phyloP scores from a whole-genome alignment of 116 monocot species.

The Iris pallida region DNA sequence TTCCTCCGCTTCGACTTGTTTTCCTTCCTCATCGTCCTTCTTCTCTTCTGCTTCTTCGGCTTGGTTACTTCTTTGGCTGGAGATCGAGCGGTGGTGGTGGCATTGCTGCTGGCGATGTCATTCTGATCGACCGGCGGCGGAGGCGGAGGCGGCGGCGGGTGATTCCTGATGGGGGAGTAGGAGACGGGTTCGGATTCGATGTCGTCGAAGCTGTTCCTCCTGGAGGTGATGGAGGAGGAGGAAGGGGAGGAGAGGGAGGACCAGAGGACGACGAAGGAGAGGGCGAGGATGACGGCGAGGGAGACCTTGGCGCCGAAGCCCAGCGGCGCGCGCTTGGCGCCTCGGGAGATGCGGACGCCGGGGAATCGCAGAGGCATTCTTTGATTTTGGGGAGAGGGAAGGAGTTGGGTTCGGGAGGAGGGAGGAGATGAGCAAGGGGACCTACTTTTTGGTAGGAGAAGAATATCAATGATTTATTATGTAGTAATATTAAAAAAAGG shows the following conservation, averaged over 20 bases:
- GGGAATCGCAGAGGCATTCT: slow-evolving; percentile 20
- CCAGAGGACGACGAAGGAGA: slow-evolving; percentile 66
- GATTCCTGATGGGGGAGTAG: background rate
- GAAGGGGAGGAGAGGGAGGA: slow-evolving; percentile 49
- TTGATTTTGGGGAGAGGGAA: background rate
- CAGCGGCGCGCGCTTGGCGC: slow-evolving; percentile 30
- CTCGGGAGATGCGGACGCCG: slow-evolving; percentile 8
- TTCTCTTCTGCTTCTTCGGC: background rate
- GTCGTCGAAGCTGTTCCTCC: slow-evolving; percentile 41
- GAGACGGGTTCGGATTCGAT: slow-evolving; percentile 14
- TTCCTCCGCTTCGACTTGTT: slow-evolving; percentile 12
- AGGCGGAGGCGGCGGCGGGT: slow-evolving; percentile 6
- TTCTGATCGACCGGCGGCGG: background rate
- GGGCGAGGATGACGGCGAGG: slow-evolving; percentile 49
- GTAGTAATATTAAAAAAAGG: background rate
- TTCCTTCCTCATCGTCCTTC: slow-evolving; percentile 5
- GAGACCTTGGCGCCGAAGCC: slow-evolving; percentile 58
- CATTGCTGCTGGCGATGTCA: slow-evolving; percentile 1
- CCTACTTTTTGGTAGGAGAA: background rate
- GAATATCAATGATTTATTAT: background rate
- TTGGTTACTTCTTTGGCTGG: background rate
- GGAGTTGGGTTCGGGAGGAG: background rate
- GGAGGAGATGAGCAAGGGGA: background rate
- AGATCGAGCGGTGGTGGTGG: background rate
- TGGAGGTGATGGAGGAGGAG: slow-evolving; percentile 17